phyloP scores from a whole-genome alignment of 1,139 yeast species.

The Magnusiomyces starmeri region DNA sequence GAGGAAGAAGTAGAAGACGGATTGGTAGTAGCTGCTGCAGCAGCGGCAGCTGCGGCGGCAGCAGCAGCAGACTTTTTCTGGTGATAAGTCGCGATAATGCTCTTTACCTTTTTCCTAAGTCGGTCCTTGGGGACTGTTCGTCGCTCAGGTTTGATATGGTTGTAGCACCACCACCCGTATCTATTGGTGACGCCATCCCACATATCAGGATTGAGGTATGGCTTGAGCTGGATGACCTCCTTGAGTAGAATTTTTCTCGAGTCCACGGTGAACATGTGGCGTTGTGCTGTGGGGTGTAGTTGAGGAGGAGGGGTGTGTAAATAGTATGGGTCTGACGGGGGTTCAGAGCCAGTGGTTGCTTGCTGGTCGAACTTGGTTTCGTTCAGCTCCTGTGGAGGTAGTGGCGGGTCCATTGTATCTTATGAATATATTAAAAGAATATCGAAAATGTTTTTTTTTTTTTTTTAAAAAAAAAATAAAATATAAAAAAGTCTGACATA shows the following conservation, averaged over 20 bases:
- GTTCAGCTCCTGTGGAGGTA: too few species aligned
- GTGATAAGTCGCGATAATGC: constrained; percentile 10
- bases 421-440: too few species aligned
- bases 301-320: constrained; percentile 11
- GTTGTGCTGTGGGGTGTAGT: constrained; percentile 14
- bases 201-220: constrained; percentile 14
- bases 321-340: not conserved
- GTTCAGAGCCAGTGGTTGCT: too few species aligned
- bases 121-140: constrained; percentile 16
- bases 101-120: constrained; percentile 15
- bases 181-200: constrained; percentile 16
- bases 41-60: not conserved
- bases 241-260: constrained; percentile 12
- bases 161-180: constrained; percentile 17
- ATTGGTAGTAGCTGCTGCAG: too few species aligned
- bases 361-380: too few species aligned
- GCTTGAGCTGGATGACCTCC: constrained; percentile 12
- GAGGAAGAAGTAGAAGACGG: not conserved
- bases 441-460: too few species aligned
- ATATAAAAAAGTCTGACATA: too few species aligned
- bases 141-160: constrained; percentile 13
- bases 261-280: constrained; percentile 15
- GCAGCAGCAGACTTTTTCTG: not conserved
- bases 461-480: too few species aligned
- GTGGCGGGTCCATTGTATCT: too few species aligned